Evolutionary conservation across 2,329 filamentous ascomycete genomes (phyloP), one percentile per base, ranked within the genome.

Genomic region (Scolecobasidium constrictum): DNA sequence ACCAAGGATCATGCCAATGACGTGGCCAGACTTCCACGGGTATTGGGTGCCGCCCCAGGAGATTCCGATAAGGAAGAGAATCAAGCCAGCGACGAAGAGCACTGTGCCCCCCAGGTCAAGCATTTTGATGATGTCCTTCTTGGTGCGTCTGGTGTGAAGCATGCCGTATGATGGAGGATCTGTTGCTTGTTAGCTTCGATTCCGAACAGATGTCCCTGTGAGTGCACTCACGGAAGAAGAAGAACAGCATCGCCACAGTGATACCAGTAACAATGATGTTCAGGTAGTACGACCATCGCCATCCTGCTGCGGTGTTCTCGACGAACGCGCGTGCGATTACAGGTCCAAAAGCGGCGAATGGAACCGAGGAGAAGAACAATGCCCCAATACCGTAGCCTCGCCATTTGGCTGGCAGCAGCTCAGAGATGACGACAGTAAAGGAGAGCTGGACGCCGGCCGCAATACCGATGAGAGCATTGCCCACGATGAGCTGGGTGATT

Each of bases 51-150:
- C 65, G 16, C 65, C 66, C 54, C 64, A 69, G 20, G 63, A 66
- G 42, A 71, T 55, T 4, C 67, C 67, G 47, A 71, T 64, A 6
- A 71, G 54, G 43, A 70, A 62, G 0, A 70, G 53, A 4, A 62
- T 63, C 2, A 69, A 60, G 3, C 67, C 66, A 4, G 59, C 59
- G 7, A 61, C 65, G 56, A 63, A 70, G 34, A 71, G 56, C 47
- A 67, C 59, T 23, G 67, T 63, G 3, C 68, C 68, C 26, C 65
- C 39, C 46, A 65, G 73, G 51, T 75, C 72, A 42, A 75, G 60
- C 12, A 67, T 61, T 15, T 53, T 54, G 15, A 73, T 38, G 23
- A 57, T 43, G 41, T 56, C 33, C 48, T 43, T 49, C 35, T 52
- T 51, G 1, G 48, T 48, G 45, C 56, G 53, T 13, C 44, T 42